These are phyloP conservation scores for Oryza australiensis DNA, from an alignment of 176 grass and related monocot species.

Conservation along the genomic window DNA sequence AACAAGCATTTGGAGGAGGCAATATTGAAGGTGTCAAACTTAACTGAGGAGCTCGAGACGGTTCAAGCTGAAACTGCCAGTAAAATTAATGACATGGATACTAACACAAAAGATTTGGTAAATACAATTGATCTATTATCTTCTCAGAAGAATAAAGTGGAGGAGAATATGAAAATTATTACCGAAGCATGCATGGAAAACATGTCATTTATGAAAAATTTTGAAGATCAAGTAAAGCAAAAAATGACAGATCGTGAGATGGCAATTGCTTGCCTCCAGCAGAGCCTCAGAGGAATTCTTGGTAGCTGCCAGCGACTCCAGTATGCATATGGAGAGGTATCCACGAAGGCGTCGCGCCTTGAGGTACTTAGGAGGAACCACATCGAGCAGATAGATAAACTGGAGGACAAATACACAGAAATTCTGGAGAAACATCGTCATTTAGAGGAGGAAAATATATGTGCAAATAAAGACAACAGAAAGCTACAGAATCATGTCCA, in stretches of 20 bases:
- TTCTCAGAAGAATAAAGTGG: constrained; percentile 47
- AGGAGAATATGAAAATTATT: constrained; percentile 60
- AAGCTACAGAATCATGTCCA: constrained; percentile 54
- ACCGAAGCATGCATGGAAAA: constrained; percentile 44
- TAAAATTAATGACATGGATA: constrained; percentile 51
- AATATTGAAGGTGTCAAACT: constrained; percentile 36
- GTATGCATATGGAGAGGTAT: constrained; percentile 45
- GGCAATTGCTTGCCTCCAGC: constrained; percentile 31
- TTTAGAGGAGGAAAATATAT: constrained; percentile 44
- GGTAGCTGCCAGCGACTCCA: constrained; percentile 48
- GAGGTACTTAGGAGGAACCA: constrained; percentile 54
- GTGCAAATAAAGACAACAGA: constrained; percentile 51
- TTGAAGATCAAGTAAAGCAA: constrained; percentile 51
- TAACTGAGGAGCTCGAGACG: constrained; percentile 38
- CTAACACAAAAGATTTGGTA: constrained; percentile 38
- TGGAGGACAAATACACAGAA: constrained; percentile 33
- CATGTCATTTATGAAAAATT: constrained; percentile 39
- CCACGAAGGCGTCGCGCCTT: constrained; percentile 34
- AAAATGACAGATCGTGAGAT: constrained; percentile 56
- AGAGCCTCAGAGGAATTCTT: constrained; percentile 33
- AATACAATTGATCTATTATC: constrained; percentile 43
- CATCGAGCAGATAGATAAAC: constrained; percentile 39
- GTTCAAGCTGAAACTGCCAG: constrained; percentile 32
- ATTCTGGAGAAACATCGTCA: constrained; percentile 36
- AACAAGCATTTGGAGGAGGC: constrained; percentile 49